Conservation (phyloP, 164 flowering plant genomes). For the Magnolia kwangsiensis region DNA sequence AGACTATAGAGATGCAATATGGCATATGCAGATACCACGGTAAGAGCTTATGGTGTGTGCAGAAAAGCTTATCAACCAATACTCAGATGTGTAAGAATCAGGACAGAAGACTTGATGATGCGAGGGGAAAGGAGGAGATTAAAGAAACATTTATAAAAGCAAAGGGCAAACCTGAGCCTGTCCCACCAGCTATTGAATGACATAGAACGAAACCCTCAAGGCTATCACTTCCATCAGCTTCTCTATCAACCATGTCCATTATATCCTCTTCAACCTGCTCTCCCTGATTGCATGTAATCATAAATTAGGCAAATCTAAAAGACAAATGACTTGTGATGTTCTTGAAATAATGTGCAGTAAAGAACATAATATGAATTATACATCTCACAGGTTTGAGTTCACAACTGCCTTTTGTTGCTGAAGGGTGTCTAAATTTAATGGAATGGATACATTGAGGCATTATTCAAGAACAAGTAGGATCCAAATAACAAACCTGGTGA, state of each 20-base stretch:
- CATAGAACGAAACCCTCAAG: conserved; percentile 99
- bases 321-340: not conserved
- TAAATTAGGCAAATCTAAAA: conserved; percentile 1
- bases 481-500: conserved; percentile 40
- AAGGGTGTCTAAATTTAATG: not conserved
- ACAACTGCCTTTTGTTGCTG: not conserved
- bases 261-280: conserved; percentile 92
- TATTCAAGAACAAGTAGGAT: not conserved
- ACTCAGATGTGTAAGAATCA: not conserved
- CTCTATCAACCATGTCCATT: conserved; percentile 99
- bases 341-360: not conserved
- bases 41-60: not conserved
- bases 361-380: not conserved
- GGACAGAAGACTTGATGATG: not conserved
- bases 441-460: not conserved
- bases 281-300: conserved; percentile 49
- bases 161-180: conserved; percentile 81
- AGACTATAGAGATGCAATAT: not conserved
- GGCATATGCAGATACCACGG: not conserved
- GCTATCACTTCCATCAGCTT: conserved; percentile 99
- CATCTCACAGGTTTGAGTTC: not conserved
- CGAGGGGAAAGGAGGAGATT: not conserved
- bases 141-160: not conserved
- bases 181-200: conserved; percentile 99
- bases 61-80: not conserved